These are phyloP conservation scores for Epichloe sp. DNA, from an alignment of 2,329 filamentous ascomycete genomes.

Conservation along the genomic window DNA sequence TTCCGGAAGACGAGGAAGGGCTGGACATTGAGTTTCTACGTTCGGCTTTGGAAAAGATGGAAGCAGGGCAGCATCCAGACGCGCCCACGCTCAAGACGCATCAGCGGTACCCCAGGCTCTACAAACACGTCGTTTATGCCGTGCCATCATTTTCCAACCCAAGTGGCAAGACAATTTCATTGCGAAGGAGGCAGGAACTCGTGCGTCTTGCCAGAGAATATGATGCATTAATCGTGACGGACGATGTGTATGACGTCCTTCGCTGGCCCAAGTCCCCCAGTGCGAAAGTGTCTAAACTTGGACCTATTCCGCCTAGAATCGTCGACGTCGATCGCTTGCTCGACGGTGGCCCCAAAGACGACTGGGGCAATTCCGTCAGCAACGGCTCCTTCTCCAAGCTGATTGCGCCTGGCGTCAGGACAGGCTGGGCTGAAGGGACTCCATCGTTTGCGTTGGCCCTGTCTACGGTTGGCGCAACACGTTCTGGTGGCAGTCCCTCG, in stretches of 20 bases:
- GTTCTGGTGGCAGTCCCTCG: slow-evolving; percentile 43
- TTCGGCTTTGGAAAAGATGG: slow-evolving; percentile 16
- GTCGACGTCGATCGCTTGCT: slow-evolving; percentile 2
- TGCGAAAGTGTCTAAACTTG: slow-evolving; percentile 58
- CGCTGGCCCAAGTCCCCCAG: slow-evolving; percentile 48
- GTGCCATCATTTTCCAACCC: slow-evolving; percentile 88
- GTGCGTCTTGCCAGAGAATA: slow-evolving; percentile 64
- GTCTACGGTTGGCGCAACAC: slow-evolving; percentile 38
- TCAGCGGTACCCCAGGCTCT: slow-evolving; percentile 45
- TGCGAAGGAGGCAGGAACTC: slow-evolving; percentile 51
- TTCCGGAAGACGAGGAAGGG: slow-evolving; percentile 68
- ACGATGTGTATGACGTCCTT: slow-evolving; percentile 91
- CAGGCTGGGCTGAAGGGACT: slow-evolving; percentile 77
- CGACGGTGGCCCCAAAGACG: slow-evolving; percentile 19
- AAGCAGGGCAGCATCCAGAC: slow-evolving; percentile 12
- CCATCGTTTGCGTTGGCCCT: slow-evolving; percentile 38
- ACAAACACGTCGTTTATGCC: slow-evolving; percentile 76
- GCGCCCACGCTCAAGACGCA: slow-evolving; percentile 6
- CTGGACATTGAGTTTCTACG: slow-evolving; percentile 48
- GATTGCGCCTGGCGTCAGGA: slow-evolving; percentile 64
- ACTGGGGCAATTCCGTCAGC: slow-evolving; percentile 66
- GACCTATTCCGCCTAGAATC: slow-evolving; percentile 42
- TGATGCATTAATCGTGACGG: slow-evolving; percentile 71
- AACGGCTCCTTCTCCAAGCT: slow-evolving; percentile 92
- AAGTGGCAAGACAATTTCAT: slow-evolving; percentile 67